Percentiles rank a stretch among this genome's conserved stretches.
Conservation (phyloP, 495 filamentous ascomycete genomes). For the Penicillium paradoxum region DNA sequence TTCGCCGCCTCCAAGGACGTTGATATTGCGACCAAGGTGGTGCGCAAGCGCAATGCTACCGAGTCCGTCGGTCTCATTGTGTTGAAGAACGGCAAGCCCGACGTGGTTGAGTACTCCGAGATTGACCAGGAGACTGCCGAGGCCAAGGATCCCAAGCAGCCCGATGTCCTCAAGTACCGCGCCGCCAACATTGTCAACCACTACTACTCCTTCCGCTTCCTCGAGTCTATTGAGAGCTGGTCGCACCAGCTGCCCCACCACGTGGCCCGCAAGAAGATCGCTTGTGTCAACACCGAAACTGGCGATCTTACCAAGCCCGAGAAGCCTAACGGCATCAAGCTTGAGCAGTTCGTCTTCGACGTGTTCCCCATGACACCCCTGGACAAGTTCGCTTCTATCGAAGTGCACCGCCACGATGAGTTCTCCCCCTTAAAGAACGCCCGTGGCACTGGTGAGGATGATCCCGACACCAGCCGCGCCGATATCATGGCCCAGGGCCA, state of each 20-base stretch:
- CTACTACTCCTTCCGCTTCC: constrained; percentile 94
- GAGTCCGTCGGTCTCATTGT: constrained; percentile 96
- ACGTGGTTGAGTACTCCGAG: constrained; percentile 98
- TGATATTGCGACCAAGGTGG: constrained; percentile 97
- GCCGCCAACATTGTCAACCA: constrained; percentile 99
- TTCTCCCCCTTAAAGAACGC: constrained; percentile 99
- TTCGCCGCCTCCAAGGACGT: constrained; percentile 85
- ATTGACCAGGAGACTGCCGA: constrained; percentile 85
- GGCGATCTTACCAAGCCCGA: constrained; percentile 80
- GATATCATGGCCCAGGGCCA: constrained; percentile 88
- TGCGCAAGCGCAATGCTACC: constrained; percentile 94
- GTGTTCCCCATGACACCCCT: constrained; percentile 88
- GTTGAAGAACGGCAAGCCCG: constrained; percentile 90
- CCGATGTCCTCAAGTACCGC: constrained; percentile 83
- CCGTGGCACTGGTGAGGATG: constrained; percentile 82
- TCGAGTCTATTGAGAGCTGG: constrained; percentile 85
- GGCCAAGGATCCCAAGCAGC: constrained; percentile 80
- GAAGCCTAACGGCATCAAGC: constrained; percentile 96
- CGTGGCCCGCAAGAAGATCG: constrained; percentile 98
- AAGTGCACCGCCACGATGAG: constrained; percentile 95
- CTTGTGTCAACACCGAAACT: constrained; percentile 67
- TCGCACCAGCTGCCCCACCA: constrained; percentile 86
- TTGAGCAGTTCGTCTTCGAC: constrained; percentile 99
- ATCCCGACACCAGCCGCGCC: constrained; percentile 81
- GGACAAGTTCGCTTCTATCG: constrained; percentile 87